Percentiles rank a stretch among this genome's conserved stretches.
These are phyloP conservation scores for Datura wrightii DNA, from an alignment of 257 asterid genomes.

Conservation along the genomic window DNA sequence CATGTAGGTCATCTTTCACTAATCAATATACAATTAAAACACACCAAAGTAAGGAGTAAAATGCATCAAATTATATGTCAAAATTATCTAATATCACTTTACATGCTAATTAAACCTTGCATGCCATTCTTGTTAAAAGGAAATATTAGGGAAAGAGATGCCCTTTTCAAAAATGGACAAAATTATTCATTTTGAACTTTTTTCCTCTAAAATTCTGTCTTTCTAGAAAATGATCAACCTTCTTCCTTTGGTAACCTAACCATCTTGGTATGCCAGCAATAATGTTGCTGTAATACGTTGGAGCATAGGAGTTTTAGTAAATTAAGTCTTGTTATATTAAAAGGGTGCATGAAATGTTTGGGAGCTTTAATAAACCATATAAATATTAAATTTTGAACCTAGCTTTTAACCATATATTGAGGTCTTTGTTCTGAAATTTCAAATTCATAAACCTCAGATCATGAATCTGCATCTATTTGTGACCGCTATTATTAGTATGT, in stretches of 20 bases:
- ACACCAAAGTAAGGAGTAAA: background rate
- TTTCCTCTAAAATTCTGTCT: background rate
- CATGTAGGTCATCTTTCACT: background rate
- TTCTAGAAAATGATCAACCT: slow-evolving; percentile 16
- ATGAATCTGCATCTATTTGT: too few relatives aligned
- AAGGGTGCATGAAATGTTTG: background rate
- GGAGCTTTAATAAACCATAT: background rate
- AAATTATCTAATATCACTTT: background rate
- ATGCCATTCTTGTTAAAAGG: background rate
- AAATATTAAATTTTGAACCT: background rate
- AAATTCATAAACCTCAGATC: too few relatives aligned
- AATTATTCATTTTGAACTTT: background rate
- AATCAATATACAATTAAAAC: background rate
- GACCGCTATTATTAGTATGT: too few relatives aligned
- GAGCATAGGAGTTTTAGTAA: background rate
- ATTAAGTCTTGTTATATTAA: background rate
- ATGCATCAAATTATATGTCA: background rate
- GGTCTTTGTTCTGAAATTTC: too few relatives aligned
- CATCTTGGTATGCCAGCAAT: slow-evolving; percentile 21
- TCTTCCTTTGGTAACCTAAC: slow-evolving; percentile 10
- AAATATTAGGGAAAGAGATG: background rate
- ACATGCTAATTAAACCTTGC: slow-evolving; percentile 1
- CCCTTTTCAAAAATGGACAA: background rate
- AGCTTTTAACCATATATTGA: too few relatives aligned
- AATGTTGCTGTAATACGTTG: background rate